Evolutionary conservation across 1,139 yeast genomes (phyloP).

Genomic region (Blastobotrys arbuscula): DNA sequence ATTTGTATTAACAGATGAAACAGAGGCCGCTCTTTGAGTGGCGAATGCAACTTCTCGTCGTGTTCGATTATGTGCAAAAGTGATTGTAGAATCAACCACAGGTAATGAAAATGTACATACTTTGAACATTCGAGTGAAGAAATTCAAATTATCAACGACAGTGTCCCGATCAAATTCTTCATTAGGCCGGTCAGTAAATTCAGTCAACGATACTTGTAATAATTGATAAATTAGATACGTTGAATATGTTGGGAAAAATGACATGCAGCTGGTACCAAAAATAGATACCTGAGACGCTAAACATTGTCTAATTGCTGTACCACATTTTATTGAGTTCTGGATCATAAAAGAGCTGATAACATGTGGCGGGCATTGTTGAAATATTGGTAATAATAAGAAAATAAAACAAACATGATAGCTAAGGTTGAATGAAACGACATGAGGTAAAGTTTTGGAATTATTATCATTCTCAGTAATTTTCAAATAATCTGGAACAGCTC

Average conservation of each 20-base stretch:
- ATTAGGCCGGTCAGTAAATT: conserved; percentile 1
- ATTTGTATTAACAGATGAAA: neutral
- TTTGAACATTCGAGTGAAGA: conserved; percentile 6
- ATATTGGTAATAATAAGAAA: conserved; percentile 7
- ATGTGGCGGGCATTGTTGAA: conserved; percentile 7
- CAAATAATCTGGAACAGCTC: conserved; percentile 1
- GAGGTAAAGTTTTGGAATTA: conserved; percentile 1
- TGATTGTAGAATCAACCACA: conserved; percentile 5
- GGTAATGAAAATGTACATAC: conserved; percentile 5
- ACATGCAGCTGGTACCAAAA: conserved; percentile 1
- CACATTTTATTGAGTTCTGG: conserved; percentile 3
- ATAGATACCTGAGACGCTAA: neutral
- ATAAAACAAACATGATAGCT: conserved; percentile 6
- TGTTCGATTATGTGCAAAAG: conserved; percentile 8
- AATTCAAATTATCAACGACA: conserved; percentile 1
- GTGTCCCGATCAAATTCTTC: conserved; percentile 3
- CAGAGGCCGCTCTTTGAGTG: conserved; percentile 2
- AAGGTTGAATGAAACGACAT: conserved; percentile 8
- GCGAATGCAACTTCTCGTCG: conserved; percentile 7
- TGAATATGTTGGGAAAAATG: conserved; percentile 7
- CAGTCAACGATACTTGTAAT: conserved; percentile 6
- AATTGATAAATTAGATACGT: conserved; percentile 11
- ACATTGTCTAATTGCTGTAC: neutral
- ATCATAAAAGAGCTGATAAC: neutral
- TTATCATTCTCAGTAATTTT: conserved; percentile 1